Base-by-base conservation (phyloP, 2,329 filamentous ascomycete species). In the Dothideomycetes sp. region DNA sequence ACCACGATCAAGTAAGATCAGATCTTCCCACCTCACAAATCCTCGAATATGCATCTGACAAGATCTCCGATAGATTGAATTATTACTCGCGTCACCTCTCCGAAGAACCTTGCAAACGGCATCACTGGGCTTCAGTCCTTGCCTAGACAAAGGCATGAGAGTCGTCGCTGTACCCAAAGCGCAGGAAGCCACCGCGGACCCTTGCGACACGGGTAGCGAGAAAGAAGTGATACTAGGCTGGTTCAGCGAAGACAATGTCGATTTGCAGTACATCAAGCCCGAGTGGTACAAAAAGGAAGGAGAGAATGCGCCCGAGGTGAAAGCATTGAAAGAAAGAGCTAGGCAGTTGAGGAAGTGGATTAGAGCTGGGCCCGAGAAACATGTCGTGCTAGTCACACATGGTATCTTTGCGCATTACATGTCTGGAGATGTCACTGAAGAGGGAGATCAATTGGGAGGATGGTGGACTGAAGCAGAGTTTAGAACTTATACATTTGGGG, bases 391-490 rank as follows among this genome's bases (percentile, higher is more conserved):
- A 28, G 54, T 57, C 8, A 48, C 43, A 27, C 54, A 56, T 46
- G 54, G 54, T 7, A 51, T 51, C 42, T 55, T 57, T 38, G 50
- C 49, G 35, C 54, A 57, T 41, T 57, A 48, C 28, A 28, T 53
- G 34, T 52, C 51, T 12, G 51, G 51, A 3, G 50, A 56, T 13
- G 53, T 57, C 9, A 45, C 52, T 45, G 52, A 53, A 24, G 29
- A 51, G 11, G 54, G 54, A 4, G 31, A 53, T 38, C 52, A 56
- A 47, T 55, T 51, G 20, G 54, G 53, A 37, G 48, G 49, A 17
- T 54, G 53, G 53, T 57, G 50, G 51, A 47, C 48, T 10, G 53
- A 57, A 42, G 50, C 53, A 5, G 55, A 57, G 43, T 22, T 55
- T 17, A 43, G 55, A 22, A 57, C 50, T 3, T 58, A 51, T 45